Evolutionary conservation across 2,329 filamentous ascomycete species (phyloP).

Genomic region (Penicillium sp.): DNA sequence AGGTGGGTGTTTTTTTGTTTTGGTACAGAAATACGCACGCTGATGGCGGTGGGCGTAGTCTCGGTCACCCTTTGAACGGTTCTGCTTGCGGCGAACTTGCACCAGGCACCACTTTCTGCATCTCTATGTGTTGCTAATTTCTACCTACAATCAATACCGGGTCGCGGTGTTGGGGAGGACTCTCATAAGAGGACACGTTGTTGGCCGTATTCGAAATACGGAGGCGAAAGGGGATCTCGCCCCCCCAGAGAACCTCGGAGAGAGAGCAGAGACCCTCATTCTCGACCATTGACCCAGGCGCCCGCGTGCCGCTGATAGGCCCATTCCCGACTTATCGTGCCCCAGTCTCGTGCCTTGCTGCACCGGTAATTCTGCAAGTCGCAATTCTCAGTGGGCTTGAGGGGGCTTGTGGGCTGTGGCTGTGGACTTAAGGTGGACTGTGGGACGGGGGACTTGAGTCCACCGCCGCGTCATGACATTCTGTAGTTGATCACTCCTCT

Average conservation of each 20-base stretch:
- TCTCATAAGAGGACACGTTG: slow-evolving; percentile 17
- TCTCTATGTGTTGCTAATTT: not conserved
- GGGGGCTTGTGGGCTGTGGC: not conserved
- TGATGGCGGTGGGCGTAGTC: slow-evolving; percentile 38
- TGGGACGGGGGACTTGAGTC: slow-evolving; percentile 8
- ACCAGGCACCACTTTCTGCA: not conserved
- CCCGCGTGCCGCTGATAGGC: slow-evolving; percentile 14
- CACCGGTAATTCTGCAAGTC: not conserved
- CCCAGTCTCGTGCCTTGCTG: slow-evolving; percentile 10
- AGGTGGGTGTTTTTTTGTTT: slow-evolving; percentile 32
- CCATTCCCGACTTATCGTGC: slow-evolving; percentile 1
- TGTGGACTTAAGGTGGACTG: not conserved
- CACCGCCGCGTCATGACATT: slow-evolving; percentile 4
- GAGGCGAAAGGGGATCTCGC: slow-evolving; percentile 15
- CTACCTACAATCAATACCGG: not conserved
- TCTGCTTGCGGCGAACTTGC: not conserved
- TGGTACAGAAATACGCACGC: slow-evolving; percentile 34
- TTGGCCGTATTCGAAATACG: slow-evolving; percentile 17
- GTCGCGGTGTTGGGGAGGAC: not conserved
- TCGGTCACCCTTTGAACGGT: slow-evolving; percentile 30
- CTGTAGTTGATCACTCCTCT: slow-evolving; percentile 1
- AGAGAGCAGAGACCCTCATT: slow-evolving; percentile 3
- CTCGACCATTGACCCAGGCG: slow-evolving; percentile 5
- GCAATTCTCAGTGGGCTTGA: too few species aligned
- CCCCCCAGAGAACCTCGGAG: not conserved